These are phyloP conservation scores for Leccinum pallidistipes DNA, from an alignment of 1,284 basidiomycete species.

Conservation along the genomic window DNA sequence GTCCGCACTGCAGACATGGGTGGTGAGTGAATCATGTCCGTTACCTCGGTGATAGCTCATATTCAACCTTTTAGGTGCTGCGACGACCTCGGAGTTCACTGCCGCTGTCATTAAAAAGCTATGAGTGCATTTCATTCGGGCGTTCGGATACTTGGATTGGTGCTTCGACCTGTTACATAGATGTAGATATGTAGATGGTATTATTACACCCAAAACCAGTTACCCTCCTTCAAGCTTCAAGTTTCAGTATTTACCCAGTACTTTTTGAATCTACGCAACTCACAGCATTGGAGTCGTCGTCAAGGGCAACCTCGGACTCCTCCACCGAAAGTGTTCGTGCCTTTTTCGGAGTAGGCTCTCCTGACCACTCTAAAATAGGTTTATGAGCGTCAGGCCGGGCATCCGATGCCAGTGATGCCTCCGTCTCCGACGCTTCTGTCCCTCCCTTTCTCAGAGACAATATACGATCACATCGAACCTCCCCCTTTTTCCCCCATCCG, in stretches of 20 bases:
- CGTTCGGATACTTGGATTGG: not conserved
- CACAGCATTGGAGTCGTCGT: constrained; percentile 32
- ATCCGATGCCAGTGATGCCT: not conserved
- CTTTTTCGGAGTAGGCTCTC: constrained; percentile 34
- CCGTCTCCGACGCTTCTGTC: not conserved
- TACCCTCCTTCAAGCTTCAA: constrained; percentile 16
- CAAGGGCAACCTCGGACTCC: constrained; percentile 52
- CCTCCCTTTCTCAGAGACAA: constrained; percentile 45
- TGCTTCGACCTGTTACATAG: constrained; percentile 23
- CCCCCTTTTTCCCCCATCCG: constrained; percentile 74
- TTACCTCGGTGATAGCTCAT: not conserved
- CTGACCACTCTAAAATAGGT: not conserved
- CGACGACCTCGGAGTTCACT: constrained; percentile 92
- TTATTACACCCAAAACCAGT: constrained; percentile 13
- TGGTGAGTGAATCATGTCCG: constrained; percentile 55
- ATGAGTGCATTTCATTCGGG: constrained; percentile 17
- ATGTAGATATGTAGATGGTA: constrained; percentile 25
- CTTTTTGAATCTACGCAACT: constrained; percentile 1
- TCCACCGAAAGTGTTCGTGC: constrained; percentile 44
- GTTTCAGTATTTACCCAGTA: constrained; percentile 5
- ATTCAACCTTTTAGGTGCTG: constrained; percentile 54
- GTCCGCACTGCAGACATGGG: constrained; percentile 96
- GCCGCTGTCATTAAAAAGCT: constrained; percentile 82
- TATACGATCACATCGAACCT: constrained; percentile 63
- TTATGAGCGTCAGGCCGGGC: not conserved